Base-by-base conservation (phyloP, 108 stramenopile species). In the Discostella pseudostelligera region DNA sequence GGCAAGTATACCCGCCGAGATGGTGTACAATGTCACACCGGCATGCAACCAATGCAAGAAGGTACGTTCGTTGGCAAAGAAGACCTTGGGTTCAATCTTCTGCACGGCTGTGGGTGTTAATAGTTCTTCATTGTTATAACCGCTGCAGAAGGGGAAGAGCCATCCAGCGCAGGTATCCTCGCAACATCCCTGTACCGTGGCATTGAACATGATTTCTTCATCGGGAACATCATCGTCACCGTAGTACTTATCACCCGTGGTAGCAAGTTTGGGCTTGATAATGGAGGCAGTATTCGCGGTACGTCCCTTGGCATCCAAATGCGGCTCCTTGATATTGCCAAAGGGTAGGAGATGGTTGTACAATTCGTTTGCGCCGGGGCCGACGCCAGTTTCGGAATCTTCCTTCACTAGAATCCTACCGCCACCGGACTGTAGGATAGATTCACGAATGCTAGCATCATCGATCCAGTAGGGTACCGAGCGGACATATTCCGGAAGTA, bases 61-160 rank as follows among this genome's bases (percentile, higher is more conserved):
- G 14, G 97, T 97, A 44, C 98, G 88, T 77, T 99, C 98, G 68
- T 97, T 97, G 55, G 98, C 98, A 69, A 99, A 94, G 84, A 96
- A 96, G 16, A 94, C 71, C 77, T 99, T 99, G 32, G 98, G 98
- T 73, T 99, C 98, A 45, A 99, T 89, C 84, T 96, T 96, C 63
- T 96, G 96, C 22, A 95, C 80, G 9, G 86, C 86, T n/a, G 94
- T 95, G 9, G 94, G 87, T 8, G 92, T 89, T 29, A 90, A 64
- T 45, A 82, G 59, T n/a, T 65, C 69, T 16, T 74, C 80, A 13
- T 62, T 63, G 72, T 88, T 85, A 79, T 68, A 82, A 17, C 81
- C 69, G 28, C 74, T 80, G 69, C 92, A 93, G 64, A 91, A 94
- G 16, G 83, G 87, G 67, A 89, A 89, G 13, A 82, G 19, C 87